Percentiles rank a stretch among this genome's conserved stretches.
phyloP scores from a whole-genome alignment of 768 basidiomycete species.

The Amanita molliuscula region DNA sequence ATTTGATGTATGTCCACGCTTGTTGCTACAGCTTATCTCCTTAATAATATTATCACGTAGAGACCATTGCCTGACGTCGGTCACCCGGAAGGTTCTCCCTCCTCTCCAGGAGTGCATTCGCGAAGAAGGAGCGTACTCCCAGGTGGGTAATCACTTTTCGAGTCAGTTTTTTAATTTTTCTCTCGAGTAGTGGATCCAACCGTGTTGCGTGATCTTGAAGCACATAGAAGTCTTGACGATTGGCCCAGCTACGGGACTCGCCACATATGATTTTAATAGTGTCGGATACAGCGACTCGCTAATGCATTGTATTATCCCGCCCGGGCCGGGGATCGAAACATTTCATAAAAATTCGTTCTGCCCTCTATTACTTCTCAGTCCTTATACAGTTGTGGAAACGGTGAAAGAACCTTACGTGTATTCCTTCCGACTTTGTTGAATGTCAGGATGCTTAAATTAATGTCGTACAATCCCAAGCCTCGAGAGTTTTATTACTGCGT shows the following conservation, averaged over 20 bases:
- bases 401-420: background rate
- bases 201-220: conserved; percentile 80
- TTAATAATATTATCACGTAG: conserved; percentile 20
- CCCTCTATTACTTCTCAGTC: background rate
- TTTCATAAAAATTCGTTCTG: background rate
- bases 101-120: conserved; percentile 65
- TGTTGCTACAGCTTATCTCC: conserved; percentile 2
- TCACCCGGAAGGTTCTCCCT: conserved; percentile 44
- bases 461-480: background rate
- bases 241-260: conserved; percentile 6
- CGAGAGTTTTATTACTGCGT: conserved; percentile 9
- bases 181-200: conserved; percentile 64
- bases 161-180: conserved; percentile 11
- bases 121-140: conserved; percentile 93
- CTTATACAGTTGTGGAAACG: background rate
- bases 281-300: background rate
- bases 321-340: background rate
- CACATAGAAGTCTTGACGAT: conserved; percentile 76
- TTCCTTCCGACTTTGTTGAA: background rate
- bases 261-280: conserved; percentile 4
- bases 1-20: conserved; percentile 52
- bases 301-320: background rate
- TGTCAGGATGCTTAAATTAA: background rate
- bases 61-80: conserved; percentile 59
- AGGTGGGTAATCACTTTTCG: conserved; percentile 34